Evolutionary conservation across 2,329 filamentous ascomycete genomes (phyloP), one percentile per base, ranked within the genome.

Genomic region (Rosellinia necatrix): DNA sequence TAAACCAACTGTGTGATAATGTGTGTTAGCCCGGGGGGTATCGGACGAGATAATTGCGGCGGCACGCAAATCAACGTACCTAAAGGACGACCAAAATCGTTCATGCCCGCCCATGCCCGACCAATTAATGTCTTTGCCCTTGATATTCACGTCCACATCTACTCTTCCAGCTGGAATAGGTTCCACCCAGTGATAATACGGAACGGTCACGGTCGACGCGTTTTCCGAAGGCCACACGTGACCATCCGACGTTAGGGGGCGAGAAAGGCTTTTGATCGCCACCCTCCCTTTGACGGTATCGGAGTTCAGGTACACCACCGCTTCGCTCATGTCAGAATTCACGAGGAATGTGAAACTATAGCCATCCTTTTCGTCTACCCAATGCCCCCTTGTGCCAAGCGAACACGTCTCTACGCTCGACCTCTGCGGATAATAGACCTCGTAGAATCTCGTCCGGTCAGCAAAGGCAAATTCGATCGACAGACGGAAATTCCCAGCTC

Each of bases 401-500:
- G 59, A 37, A 32, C 67, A 70, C 6, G 55, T 40, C 49, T 66
- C 64, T 10, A 70, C 40, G 3, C 57, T 50, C 2, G 66, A 65
- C 19, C 53, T 32, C 30, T 63, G 52, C 12, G 65, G 50, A 29
- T 69, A 69, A 32, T 70, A 54, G 4, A 69, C 63, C 25, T 62
- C 61, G 19, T 54, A 51, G 35, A 61, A 66, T 24, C 62, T 59
- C 6, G 64, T 58, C 32, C 65, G 49, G 38, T 69, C 50, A 3
- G 58, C 29, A n/a, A 64, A 62, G 1, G 49, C 59, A 32, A 70
- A 61, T 46, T 70, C 66, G 19, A 62, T 40, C 22, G 50, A 66
- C 19, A 67, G 47, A 15, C 68, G 66, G 5, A 70, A 53, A 42
- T 70, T 70, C 1, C 67, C 67, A 0, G 64, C 57, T 1, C 68